These are phyloP conservation scores for Pyrenophora graminea DNA, from an alignment of 2,329 filamentous ascomycete species.

Conservation along the genomic window DNA sequence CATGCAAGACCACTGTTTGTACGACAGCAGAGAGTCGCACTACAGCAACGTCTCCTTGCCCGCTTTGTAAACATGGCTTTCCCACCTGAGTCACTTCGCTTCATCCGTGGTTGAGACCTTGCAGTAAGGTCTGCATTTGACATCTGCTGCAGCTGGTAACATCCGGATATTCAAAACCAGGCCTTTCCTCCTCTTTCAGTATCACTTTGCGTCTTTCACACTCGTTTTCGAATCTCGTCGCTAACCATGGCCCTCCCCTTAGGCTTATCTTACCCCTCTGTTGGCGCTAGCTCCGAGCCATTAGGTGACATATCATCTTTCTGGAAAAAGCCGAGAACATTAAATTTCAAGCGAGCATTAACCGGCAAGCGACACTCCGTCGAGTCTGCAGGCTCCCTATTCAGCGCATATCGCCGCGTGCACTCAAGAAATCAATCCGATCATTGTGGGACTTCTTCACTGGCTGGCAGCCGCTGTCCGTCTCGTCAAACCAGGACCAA, in stretches of 20 bases:
- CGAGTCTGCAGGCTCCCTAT: conserved; percentile 37
- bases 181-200: conserved; percentile 31
- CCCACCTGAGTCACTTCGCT: conserved; percentile 23
- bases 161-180: conserved; percentile 39
- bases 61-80: conserved; percentile 37
- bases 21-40: conserved; percentile 41
- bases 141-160: conserved; percentile 34
- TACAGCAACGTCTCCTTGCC: conserved; percentile 39
- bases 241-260: conserved; percentile 48
- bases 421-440: conserved; percentile 26
- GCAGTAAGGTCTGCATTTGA: conserved; percentile 36
- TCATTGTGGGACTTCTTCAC: conserved; percentile 26
- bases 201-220: conserved; percentile 26
- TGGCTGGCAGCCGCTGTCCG: conserved; percentile 26
- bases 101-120: conserved; percentile 38
- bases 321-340: conserved; percentile 40
- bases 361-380: conserved; percentile 35
- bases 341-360: conserved; percentile 35
- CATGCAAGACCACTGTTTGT: conserved; percentile 39
- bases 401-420: conserved; percentile 27
- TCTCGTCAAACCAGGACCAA: conserved; percentile 40
- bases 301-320: conserved; percentile 36
- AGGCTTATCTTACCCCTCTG: conserved; percentile 46
- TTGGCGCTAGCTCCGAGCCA: conserved; percentile 42
- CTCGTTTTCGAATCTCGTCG: conserved; percentile 24